Evolutionary conservation across 2,329 filamentous ascomycete species (phyloP).

Genomic region (Calonectria ilicicola): DNA sequence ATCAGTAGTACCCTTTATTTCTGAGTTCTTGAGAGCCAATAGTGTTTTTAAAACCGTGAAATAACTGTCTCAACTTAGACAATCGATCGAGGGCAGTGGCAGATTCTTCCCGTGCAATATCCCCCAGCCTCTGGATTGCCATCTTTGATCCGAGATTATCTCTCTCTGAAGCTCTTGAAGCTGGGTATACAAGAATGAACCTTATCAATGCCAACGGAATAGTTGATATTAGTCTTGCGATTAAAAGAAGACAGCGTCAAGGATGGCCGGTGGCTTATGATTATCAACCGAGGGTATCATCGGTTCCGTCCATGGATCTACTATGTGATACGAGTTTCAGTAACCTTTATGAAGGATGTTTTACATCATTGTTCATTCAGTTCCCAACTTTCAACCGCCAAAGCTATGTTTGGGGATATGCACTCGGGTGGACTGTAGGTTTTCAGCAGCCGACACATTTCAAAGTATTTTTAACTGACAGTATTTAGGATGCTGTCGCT

Average conservation of each 20-base stretch:
- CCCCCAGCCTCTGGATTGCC: background rate
- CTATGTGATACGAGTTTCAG: background rate
- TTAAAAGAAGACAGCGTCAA: background rate
- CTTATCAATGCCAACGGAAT: background rate
- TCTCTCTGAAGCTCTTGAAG: background rate
- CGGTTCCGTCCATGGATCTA: background rate
- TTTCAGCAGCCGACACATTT: background rate
- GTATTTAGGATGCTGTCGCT: background rate
- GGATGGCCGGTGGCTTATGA: background rate
- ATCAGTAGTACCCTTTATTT: background rate
- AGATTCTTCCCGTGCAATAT: background rate
- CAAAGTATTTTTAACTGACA: background rate
- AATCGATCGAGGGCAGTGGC: background rate
- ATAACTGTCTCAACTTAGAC: background rate
- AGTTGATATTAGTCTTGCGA: background rate
- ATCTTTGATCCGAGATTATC: background rate
- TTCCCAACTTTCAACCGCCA: background rate
- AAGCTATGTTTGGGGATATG: background rate
- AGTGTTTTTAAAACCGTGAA: no score
- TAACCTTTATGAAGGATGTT: background rate
- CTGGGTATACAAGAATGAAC: background rate
- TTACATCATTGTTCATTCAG: background rate
- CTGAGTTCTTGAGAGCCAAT: background rate
- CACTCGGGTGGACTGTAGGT: background rate
- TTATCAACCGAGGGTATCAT: background rate